These are phyloP conservation scores for Phyllosticta capitalensis DNA, from an alignment of 2,329 filamentous ascomycete genomes.

Conservation along the genomic window DNA sequence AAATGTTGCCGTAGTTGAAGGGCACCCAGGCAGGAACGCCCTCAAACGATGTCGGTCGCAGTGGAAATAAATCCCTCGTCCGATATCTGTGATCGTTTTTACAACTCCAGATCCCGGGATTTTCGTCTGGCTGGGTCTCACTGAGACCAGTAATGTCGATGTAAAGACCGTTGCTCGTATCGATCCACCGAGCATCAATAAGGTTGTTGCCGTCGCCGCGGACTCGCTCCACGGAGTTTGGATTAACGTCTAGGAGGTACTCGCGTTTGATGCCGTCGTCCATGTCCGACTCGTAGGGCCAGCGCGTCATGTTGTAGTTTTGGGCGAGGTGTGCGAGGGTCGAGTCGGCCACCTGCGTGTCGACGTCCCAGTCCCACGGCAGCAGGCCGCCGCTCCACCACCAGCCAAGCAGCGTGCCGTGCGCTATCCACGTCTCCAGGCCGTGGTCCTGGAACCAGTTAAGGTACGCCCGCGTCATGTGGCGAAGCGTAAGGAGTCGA, in stretches of 20 bases:
- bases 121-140: constrained; percentile 50
- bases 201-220: constrained; percentile 64
- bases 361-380: constrained; percentile 78
- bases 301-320: constrained; percentile 58
- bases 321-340: constrained; percentile 58
- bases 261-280: constrained; percentile 33
- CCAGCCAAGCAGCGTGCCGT: constrained; percentile 77
- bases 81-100: constrained; percentile 70
- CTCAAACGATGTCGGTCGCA: constrained; percentile 66
- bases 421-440: constrained; percentile 77
- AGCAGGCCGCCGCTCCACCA: constrained; percentile 76
- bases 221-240: constrained; percentile 51
- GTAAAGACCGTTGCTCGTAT: constrained; percentile 64
- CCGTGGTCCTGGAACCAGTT: constrained; percentile 53
- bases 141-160: constrained; percentile 73
- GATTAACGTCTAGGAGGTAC: constrained; percentile 72
- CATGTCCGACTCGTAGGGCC: constrained; percentile 31
- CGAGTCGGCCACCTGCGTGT: constrained; percentile 63
- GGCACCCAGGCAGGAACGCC: constrained; percentile 62
- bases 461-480: constrained; percentile 68
- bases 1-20: constrained; percentile 55
- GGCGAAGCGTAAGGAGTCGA: constrained; percentile 54
- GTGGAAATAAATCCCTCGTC: constrained; percentile 63
- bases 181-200: constrained; percentile 79
- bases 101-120: constrained; percentile 63